phyloP scores from a whole-genome alignment of 1,284 basidiomycete species.

The Ustilago esculenta region DNA sequence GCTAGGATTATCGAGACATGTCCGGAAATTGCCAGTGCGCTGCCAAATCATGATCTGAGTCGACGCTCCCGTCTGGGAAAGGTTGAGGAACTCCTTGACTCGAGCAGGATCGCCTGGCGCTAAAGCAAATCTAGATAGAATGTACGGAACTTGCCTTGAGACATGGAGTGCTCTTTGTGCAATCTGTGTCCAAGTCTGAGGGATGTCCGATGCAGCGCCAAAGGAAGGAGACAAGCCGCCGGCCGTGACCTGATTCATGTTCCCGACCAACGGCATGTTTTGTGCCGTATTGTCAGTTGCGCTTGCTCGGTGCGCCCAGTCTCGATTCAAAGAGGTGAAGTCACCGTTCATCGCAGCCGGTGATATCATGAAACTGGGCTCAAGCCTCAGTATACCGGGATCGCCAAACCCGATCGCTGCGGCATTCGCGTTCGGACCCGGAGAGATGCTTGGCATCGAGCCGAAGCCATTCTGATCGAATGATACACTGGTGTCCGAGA shows the following conservation, averaged over 20 bases:
- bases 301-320: constrained; percentile 18
- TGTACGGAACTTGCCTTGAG: constrained; percentile 25
- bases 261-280: background rate
- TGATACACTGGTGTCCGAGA: background rate
- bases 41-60: constrained; percentile 45
- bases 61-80: constrained; percentile 27
- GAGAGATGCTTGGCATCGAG: constrained; percentile 9
- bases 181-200: constrained; percentile 14
- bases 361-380: constrained; percentile 13
- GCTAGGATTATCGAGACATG: constrained; percentile 14
- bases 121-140: constrained; percentile 9
- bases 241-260: background rate
- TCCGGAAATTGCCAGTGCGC: constrained; percentile 35
- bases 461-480: constrained; percentile 16
- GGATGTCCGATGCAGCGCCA: background rate
- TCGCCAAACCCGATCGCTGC: constrained; percentile 8
- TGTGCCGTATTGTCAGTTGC: background rate
- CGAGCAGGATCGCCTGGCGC: constrained; percentile 25
- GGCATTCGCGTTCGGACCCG: background rate
- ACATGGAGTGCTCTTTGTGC: constrained; percentile 20
- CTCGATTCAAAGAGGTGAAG: constrained; percentile 2
- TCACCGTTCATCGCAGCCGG: constrained; percentile 7
- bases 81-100: constrained; percentile 35
- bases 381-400: constrained; percentile 21
- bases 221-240: background rate